Percentiles rank a stretch among this genome's conserved stretches.
Evolutionary conservation across 73 alveolate species (phyloP).

Genomic region (Uronychia binucleata): DNA sequence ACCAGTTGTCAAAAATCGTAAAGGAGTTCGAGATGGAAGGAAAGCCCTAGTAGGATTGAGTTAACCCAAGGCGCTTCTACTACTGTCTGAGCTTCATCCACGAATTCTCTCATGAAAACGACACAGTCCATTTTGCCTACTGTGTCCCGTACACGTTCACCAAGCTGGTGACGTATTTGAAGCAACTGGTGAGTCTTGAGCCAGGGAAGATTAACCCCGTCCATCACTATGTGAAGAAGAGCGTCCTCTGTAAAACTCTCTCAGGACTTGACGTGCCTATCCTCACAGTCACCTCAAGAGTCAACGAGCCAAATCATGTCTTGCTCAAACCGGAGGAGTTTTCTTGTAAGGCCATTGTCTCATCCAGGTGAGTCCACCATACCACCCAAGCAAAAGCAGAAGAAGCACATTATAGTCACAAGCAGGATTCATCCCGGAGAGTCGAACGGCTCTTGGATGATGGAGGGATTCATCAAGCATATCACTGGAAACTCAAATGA

Average conservation of each 20-base stretch:
- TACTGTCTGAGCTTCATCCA: constrained; percentile 36
- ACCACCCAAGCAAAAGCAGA: neutral
- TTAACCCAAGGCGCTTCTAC: constrained; percentile 43
- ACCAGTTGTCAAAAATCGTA: constrained; percentile 37
- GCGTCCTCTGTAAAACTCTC: constrained; percentile 56
- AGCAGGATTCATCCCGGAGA: constrained; percentile 53
- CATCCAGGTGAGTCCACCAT: neutral
- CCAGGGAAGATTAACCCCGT: constrained; percentile 14
- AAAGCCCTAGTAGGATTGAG: neutral
- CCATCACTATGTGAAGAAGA: constrained; percentile 26
- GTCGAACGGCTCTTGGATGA: constrained; percentile 75
- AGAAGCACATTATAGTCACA: neutral
- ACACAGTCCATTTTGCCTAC: constrained; percentile 78
- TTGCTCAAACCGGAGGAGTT: neutral
- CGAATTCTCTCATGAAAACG: constrained; percentile 70
- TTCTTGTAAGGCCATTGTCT: neutral
- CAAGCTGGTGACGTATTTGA: constrained; percentile 61
- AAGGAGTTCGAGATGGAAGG: neutral
- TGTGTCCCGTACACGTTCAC: constrained; percentile 83
- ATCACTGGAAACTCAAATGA: constrained; percentile 60
- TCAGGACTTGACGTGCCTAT: constrained; percentile 71
- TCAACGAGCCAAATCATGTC: neutral
- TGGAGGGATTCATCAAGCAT: constrained; percentile 60
- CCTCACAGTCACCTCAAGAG: constrained; percentile 50
- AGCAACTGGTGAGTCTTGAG: constrained; percentile 39